Conservation (phyloP, 352 stramenopile genomes). For the Globisporangium solare region DNA sequence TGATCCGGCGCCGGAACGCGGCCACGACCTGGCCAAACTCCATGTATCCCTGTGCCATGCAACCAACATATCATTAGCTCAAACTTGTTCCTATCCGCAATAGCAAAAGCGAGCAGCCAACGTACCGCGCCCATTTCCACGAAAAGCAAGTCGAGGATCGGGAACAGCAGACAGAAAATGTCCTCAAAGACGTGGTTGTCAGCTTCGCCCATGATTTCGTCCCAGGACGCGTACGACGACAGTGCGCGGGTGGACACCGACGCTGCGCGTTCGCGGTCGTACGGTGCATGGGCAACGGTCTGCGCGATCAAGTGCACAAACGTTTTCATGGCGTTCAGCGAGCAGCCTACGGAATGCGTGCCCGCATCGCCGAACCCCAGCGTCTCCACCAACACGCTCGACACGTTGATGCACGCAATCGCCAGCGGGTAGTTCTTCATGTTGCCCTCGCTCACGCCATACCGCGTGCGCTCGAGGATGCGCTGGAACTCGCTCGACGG, state of each 20-base stretch:
- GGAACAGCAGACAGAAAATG: constrained; percentile 81
- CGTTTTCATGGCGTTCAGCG: constrained; percentile 64
- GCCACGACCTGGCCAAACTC: constrained; percentile 81
- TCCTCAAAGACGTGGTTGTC: constrained; percentile 85
- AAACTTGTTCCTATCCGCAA: too few relatives aligned
- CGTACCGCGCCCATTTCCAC: constrained; percentile 84
- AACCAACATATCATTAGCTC: constrained; percentile 3
- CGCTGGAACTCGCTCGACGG: constrained; percentile 58
- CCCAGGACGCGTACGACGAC: constrained; percentile 53
- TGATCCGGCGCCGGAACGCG: constrained; percentile 60
- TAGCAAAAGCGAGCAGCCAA: constrained; percentile 9
- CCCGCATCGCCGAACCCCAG: constrained; percentile 76
- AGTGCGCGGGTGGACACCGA: constrained; percentile 31
- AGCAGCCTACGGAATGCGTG: constrained; percentile 69
- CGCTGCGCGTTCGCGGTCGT: constrained; percentile 17
- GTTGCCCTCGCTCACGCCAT: constrained; percentile 82
- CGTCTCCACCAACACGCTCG: constrained; percentile 64
- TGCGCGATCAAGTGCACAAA: constrained; percentile 70
- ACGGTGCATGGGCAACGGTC: constrained; percentile 25
- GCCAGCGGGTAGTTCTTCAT: constrained; percentile 88
- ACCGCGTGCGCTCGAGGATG: constrained; percentile 68
- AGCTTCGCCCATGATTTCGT: constrained; percentile 61
- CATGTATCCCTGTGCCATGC: constrained; percentile 71
- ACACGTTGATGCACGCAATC: constrained; percentile 85
- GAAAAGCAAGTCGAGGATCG: constrained; percentile 77